phyloP scores from a whole-genome alignment of 371 early-diverging fungal species.

The Saksenaea oblongispora region DNA sequence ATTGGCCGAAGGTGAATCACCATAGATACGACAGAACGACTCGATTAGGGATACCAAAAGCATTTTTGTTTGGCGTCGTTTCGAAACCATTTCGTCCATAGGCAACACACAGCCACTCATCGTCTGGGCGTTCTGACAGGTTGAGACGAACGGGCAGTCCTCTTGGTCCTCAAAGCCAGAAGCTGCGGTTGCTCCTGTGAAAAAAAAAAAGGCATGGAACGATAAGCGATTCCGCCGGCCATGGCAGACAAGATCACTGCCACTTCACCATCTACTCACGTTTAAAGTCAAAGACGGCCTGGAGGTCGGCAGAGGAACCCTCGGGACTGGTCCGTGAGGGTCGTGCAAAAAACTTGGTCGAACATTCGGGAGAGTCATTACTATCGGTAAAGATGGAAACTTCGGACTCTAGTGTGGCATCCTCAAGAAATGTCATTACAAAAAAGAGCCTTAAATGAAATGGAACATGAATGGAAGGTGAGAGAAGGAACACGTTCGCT shows the following conservation, averaged over 20 bases:
- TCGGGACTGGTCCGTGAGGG: background rate
- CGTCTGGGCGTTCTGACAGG: slow-evolving; percentile 4
- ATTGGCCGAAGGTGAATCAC: slow-evolving; percentile 81
- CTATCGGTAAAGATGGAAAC: background rate
- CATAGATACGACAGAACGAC: slow-evolving; percentile 85
- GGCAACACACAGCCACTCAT: slow-evolving; percentile 10
- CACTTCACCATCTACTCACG: background rate
- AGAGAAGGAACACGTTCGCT: slow-evolving; percentile 3
- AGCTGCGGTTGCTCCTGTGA: background rate
- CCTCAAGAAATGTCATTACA: background rate
- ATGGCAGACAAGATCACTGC: background rate
- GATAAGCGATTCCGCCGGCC: too few relatives aligned
- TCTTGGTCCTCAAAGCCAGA: slow-evolving; percentile 8
- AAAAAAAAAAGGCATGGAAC: background rate
- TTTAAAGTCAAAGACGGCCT: background rate
- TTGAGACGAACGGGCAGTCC: slow-evolving; percentile 6
- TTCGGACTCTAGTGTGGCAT: background rate
- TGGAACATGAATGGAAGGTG: slow-evolving; percentile 3
- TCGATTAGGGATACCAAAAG: slow-evolving; percentile 75
- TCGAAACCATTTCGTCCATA: slow-evolving; percentile 13
- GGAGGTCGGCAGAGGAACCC: background rate
- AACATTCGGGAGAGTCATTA: background rate
- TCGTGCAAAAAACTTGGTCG: background rate
- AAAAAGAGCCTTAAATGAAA: background rate
- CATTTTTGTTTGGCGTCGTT: slow-evolving; percentile 67